phyloP scores from a whole-genome alignment of 2,329 filamentous ascomycete species.

The Escovopsis sp. region DNA sequence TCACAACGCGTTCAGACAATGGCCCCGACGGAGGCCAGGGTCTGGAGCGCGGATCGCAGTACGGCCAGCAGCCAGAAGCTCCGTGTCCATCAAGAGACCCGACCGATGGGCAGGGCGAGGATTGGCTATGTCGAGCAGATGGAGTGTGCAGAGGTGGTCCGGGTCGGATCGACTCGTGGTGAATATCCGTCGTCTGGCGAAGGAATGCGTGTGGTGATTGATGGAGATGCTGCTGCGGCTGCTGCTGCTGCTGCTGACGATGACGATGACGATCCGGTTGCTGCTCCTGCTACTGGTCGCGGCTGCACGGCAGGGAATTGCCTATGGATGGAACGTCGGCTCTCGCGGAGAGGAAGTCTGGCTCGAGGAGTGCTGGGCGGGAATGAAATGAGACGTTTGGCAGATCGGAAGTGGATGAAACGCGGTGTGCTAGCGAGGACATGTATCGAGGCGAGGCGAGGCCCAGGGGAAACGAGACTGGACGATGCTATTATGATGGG shows the following conservation, averaged over 20 bases:
- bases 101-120: constrained; percentile 1
- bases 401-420: too few species aligned
- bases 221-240: neutral
- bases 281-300: too few species aligned
- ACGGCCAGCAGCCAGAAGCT: constrained; percentile 20
- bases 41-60: constrained; percentile 15
- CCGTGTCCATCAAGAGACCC: constrained; percentile 22
- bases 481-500: too few species aligned
- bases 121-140: neutral
- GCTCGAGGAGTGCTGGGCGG: too few species aligned
- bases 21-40: constrained; percentile 14
- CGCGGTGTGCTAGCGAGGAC: neutral
- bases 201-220: too few species aligned
- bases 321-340: too few species aligned
- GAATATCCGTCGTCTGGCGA: too few species aligned
- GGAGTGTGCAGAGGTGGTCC: neutral
- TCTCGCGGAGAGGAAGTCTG: too few species aligned
- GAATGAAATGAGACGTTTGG: too few species aligned
- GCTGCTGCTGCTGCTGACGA: neutral
- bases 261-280: too few species aligned
- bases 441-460: neutral
- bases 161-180: neutral
- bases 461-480: neutral
- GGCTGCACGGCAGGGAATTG: too few species aligned
- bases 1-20: constrained; percentile 14